A percentile compares a stretch with the other conserved stretches of the same genome.
Evolutionary conservation across 352 stramenopile genomes (phyloP).

Genomic region (Peronospora belbahrii): DNA sequence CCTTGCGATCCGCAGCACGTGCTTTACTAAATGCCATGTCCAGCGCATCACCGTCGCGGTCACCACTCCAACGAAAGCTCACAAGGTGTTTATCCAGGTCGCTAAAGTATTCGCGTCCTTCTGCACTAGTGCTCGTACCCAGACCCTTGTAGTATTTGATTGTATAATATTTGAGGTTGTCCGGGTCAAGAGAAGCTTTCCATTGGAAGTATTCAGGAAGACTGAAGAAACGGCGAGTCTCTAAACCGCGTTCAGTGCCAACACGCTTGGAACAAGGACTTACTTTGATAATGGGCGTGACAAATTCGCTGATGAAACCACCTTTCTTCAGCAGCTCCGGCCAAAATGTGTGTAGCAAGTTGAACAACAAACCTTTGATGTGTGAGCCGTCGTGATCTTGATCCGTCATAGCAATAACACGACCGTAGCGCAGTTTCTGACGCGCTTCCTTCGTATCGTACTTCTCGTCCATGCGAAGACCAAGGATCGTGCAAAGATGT

Average conservation of each 20-base stretch:
- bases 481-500: constrained; percentile 96
- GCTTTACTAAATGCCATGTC: constrained; percentile 99
- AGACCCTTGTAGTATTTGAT: constrained; percentile 99
- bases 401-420: constrained; percentile 99
- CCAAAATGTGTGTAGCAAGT: constrained; percentile 99
- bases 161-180: constrained; percentile 84
- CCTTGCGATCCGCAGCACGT: constrained; percentile 92
- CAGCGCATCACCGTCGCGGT: constrained; percentile 88
- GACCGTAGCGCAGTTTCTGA: constrained; percentile 94
- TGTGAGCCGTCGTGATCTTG: constrained; percentile 98
- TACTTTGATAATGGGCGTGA: constrained; percentile 99
- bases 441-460: constrained; percentile 92
- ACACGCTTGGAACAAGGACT: constrained; percentile 42
- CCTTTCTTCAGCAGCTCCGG: constrained; percentile 91
- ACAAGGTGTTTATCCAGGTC: constrained; percentile 94
- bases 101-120: constrained; percentile 98
- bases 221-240: constrained; percentile 92
- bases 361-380: constrained; percentile 99
- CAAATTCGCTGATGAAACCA: constrained; percentile 98
- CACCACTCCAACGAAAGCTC: constrained; percentile 67
- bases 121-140: constrained; percentile 94
- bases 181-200: constrained; percentile 61
- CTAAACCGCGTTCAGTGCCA: constrained; percentile 56
- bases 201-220: constrained; percentile 95
- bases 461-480: constrained; percentile 92